Base-by-base conservation (phyloP, 805 yeast species). In the Scheffersomyces ergatensis region DNA sequence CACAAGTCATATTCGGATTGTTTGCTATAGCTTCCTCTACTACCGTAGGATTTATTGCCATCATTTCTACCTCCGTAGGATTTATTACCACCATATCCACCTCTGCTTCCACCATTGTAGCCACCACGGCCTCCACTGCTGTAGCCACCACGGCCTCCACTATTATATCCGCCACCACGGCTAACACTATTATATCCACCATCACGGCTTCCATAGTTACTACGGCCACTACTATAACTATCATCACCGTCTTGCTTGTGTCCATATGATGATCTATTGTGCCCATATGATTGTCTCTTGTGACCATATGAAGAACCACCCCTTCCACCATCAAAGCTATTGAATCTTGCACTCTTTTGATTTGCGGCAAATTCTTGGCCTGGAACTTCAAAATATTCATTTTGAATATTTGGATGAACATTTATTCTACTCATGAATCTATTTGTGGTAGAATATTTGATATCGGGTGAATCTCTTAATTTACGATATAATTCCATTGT, bases 301-400 rank as follows among this genome's bases (percentile, higher is more conserved):
- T 34, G 25, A 21, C 37, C 37, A 34, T 30, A 30, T 14, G 29
- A 13, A 6, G 20, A 20, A 33, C 16, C 13, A 3, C 44, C 40
- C 14, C 39, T 33, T 17, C 38, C 36, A 21, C 33, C 44, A 5
- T 50, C 31, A 14, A 42, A 34, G 3, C 30, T 37, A 20, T 42
- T 39, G 36, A 58, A 55, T 35, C 44, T 43, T 8, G 25, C 19
- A 13, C 37, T 26, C 19, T 36, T 39, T 3, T 26, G 13, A 17
- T 24, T 20, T 26, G 39, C 34, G 13, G 44, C 37, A 21, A 7
- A 21, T 11, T 29, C 31, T 5, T 27, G 29, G 18, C 36, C 16
- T 5, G 64, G 60, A 38, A 59, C 55, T 20, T 55, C 50, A 23
- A 60, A 59, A 41, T 53, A 58, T 24, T 33, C 38, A 20, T 30